phyloP scores from a whole-genome alignment of 768 basidiomycete genomes.

The Amanita brunnescens region DNA sequence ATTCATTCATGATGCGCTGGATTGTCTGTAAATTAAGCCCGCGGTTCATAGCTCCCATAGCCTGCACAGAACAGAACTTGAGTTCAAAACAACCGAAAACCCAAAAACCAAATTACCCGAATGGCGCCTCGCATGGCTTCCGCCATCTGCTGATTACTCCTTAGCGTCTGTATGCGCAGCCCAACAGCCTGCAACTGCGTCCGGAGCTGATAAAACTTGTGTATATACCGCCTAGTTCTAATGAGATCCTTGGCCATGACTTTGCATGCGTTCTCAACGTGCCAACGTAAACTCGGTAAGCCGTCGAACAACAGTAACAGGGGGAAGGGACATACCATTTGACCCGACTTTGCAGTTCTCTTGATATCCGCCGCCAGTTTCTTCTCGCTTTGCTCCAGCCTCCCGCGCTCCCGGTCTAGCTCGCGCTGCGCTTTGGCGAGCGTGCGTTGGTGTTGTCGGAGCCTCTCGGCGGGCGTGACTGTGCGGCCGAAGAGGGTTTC shows the following conservation, averaged over 20 bases:
- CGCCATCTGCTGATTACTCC: constrained; percentile 99
- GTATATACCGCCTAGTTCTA: constrained; percentile 87
- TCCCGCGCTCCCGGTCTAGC: constrained; percentile 89
- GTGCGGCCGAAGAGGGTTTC: constrained; percentile 93
- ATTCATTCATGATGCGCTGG: constrained; percentile 95
- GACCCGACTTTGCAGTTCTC: constrained; percentile 91
- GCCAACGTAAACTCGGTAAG: neutral
- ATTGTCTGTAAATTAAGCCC: constrained; percentile 93
- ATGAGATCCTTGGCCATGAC: constrained; percentile 99
- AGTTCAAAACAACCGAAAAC: too few species aligned
- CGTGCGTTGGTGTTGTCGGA: constrained; percentile 93
- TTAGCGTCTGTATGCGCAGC: constrained; percentile 88
- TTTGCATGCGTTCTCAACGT: constrained; percentile 86
- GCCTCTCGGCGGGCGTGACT: constrained; percentile 91
- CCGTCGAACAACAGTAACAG: too few species aligned
- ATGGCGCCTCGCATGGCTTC: constrained; percentile 99
- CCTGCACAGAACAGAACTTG: constrained; percentile 44
- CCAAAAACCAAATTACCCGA: constrained; percentile 41
- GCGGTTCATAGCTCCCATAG: constrained; percentile 97
- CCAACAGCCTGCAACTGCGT: constrained; percentile 96
- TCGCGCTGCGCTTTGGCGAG: constrained; percentile 97
- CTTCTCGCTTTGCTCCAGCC: constrained; percentile 95
- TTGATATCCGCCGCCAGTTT: constrained; percentile 94
- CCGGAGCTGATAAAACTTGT: constrained; percentile 99
- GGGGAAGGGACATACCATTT: constrained; percentile 54